Conservation (phyloP, 2,329 filamentous ascomycete genomes). For the Daldinia sp. region DNA sequence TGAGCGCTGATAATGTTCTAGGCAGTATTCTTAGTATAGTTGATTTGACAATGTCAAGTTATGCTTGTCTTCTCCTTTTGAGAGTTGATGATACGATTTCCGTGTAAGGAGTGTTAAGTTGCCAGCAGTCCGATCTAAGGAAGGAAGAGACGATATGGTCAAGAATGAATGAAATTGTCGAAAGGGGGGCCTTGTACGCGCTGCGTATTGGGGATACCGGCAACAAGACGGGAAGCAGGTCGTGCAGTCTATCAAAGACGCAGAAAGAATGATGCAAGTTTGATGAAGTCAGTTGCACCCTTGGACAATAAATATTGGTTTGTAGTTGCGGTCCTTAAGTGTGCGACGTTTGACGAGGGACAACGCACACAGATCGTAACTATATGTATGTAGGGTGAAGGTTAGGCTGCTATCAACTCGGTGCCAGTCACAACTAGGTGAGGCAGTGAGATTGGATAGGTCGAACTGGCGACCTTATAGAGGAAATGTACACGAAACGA, state of each 20-base stretch:
- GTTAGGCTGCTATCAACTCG: conserved; percentile 17
- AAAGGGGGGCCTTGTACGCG: conserved; percentile 43
- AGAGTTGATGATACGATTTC: conserved; percentile 34
- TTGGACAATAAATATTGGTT: conserved; percentile 33
- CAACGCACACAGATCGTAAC: conserved; percentile 28
- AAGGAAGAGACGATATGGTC: conserved; percentile 45
- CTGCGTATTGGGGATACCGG: conserved; percentile 40
- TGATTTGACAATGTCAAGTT: conserved; percentile 3
- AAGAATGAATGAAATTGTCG: conserved; percentile 44
- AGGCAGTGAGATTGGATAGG: conserved; percentile 28
- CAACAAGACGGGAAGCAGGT: conserved; percentile 33
- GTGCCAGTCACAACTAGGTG: conserved; percentile 35
- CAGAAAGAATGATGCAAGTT: conserved; percentile 47
- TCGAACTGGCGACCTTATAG: conserved; percentile 50
- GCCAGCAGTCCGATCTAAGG: conserved; percentile 49
- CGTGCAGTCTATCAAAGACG: conserved; percentile 51
- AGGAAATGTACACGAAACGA: conserved; percentile 40
- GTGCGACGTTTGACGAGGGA: conserved; percentile 43
- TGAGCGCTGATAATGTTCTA: conserved; percentile 21
- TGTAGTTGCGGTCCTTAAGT: conserved; percentile 21
- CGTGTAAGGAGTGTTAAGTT: conserved; percentile 46
- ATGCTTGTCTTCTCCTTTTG: conserved; percentile 13
- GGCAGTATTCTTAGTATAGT: conserved; percentile 9
- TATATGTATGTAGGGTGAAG: conserved; percentile 17
- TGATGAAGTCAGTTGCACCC: conserved; percentile 38